phyloP scores from a whole-genome alignment of 192 early-diverging fungal genomes.

The Mortierella antarctica region DNA sequence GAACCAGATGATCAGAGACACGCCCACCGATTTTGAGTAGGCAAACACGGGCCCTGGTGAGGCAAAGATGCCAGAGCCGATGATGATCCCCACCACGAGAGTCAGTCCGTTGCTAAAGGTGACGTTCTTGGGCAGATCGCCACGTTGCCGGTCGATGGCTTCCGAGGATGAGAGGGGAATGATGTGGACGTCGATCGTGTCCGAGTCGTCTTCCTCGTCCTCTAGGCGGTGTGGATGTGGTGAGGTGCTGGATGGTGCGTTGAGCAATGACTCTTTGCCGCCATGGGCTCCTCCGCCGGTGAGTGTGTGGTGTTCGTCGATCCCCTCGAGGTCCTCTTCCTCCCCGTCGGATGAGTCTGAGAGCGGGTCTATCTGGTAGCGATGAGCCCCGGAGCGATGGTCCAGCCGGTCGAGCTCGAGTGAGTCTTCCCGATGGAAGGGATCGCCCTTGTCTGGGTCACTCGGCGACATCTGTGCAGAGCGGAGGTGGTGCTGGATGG shows the following conservation, averaged over 20 bases:
- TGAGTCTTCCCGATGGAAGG: constrained; percentile 39
- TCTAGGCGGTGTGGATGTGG: not conserved
- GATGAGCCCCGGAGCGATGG: constrained; percentile 17
- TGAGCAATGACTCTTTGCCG: constrained; percentile 41
- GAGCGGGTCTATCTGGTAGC: constrained; percentile 52
- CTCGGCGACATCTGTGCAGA: not conserved
- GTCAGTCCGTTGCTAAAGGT: constrained; percentile 72
- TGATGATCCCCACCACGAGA: constrained; percentile 79
- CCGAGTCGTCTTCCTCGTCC: constrained; percentile 25
- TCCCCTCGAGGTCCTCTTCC: constrained; percentile 30
- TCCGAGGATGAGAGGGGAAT: constrained; percentile 50
- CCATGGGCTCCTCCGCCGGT: constrained; percentile 1
- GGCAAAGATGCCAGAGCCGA: constrained; percentile 85
- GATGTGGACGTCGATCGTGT: constrained; percentile 49
- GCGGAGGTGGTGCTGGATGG: not conserved
- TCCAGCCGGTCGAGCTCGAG: constrained; percentile 41
- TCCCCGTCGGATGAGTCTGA: constrained; percentile 51
- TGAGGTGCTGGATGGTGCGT: constrained; percentile 8
- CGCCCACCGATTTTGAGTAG: constrained; percentile 72
- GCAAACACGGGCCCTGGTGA: constrained; percentile 79
- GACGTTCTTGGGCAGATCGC: constrained; percentile 66
- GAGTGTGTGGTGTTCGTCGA: constrained; percentile 32
- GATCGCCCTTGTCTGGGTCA: constrained; percentile 35
- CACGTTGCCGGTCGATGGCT: constrained; percentile 43
- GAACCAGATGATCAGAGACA: constrained; percentile 81